These are phyloP conservation scores for Deuterostichococcus epilithicus DNA, from an alignment of 139 green algal species.

Conservation along the genomic window DNA sequence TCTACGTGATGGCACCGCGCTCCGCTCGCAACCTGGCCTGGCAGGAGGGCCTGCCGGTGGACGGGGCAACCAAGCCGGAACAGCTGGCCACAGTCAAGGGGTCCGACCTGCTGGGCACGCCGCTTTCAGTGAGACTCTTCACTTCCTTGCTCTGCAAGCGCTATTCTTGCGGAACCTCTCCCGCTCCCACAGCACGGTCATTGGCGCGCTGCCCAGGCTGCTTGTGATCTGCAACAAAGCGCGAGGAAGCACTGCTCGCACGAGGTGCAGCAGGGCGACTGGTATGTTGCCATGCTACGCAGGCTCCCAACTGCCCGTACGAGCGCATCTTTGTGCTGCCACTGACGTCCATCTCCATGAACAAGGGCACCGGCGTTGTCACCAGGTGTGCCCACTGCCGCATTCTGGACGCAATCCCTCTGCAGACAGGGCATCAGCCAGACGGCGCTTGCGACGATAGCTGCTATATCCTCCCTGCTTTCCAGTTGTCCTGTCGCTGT, in stretches of 20 bases:
- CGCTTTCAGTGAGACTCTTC: constrained; percentile 51
- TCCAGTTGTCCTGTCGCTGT: too few relatives aligned
- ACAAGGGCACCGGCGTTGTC: constrained; percentile 97
- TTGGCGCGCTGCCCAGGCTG: too few relatives aligned
- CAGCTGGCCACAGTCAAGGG: constrained; percentile 81
- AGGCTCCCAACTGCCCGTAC: constrained; percentile 59
- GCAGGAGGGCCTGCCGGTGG: constrained; percentile 69
- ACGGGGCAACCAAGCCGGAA: constrained; percentile 55
- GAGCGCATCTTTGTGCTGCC: constrained; percentile 90
- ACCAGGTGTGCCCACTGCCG: constrained; percentile 50
- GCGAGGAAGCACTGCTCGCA: too few relatives aligned
- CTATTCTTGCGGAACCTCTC: too few relatives aligned
- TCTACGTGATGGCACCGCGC: constrained; percentile 87
- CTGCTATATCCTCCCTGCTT: too few relatives aligned
- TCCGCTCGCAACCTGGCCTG: constrained; percentile 90
- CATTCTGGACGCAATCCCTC: background rate
- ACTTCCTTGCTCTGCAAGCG: too few relatives aligned
- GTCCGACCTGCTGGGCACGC: constrained; percentile 88
- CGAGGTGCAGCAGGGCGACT: too few relatives aligned
- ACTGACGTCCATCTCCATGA: constrained; percentile 95
- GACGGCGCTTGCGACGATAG: too few relatives aligned
- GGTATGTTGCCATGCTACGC: constrained; percentile 17
- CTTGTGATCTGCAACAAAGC: too few relatives aligned
- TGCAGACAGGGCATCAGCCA: background rate
- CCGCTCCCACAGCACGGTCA: too few relatives aligned